A percentile compares a stretch with the other conserved stretches of the same genome.
These are phyloP conservation scores for Colletotrichum plurivorum DNA, from an alignment of 2,329 filamentous ascomycete species.

Conservation along the genomic window DNA sequence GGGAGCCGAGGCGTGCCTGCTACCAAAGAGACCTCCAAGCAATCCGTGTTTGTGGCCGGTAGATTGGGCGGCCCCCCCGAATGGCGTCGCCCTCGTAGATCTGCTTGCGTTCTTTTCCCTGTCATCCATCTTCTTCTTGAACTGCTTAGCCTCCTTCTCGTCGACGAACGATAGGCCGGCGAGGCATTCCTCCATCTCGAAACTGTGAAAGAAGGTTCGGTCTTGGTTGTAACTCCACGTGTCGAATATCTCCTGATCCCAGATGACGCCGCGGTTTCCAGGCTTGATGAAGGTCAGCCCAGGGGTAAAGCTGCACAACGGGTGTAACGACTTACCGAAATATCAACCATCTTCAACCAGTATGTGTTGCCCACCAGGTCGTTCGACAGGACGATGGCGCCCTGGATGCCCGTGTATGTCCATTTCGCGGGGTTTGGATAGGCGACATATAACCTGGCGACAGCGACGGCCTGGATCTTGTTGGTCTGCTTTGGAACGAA, in stretches of 20 bases:
- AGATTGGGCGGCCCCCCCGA: slow-evolving; percentile 65
- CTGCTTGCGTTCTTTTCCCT: slow-evolving; percentile 96
- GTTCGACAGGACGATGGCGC: slow-evolving; percentile 91
- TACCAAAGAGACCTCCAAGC: slow-evolving; percentile 73
- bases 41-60: slow-evolving; percentile 62
- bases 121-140: slow-evolving; percentile 97
- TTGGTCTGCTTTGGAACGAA: slow-evolving; percentile 93
- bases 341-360: slow-evolving; percentile 97
- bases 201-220: slow-evolving; percentile 96
- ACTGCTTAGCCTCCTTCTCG: slow-evolving; percentile 97
- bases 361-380: slow-evolving; percentile 96
- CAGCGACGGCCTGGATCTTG: slow-evolving; percentile 97
- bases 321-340: slow-evolving; percentile 78
- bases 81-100: slow-evolving; percentile 84
- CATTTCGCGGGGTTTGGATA: slow-evolving; percentile 89
- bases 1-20: slow-evolving; percentile 70
- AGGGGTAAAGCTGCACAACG: slow-evolving; percentile 34
- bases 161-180: slow-evolving; percentile 94
- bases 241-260: slow-evolving; percentile 98
- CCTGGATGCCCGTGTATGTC: slow-evolving; percentile 94
- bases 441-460: slow-evolving; percentile 93
- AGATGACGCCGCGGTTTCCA: slow-evolving; percentile 86
- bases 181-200: slow-evolving; percentile 93
- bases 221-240: slow-evolving; percentile 96
- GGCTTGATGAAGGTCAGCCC: slow-evolving; percentile 64